Evolutionary conservation across 2,329 filamentous ascomycete species (phyloP), one percentile per base, ranked within the genome.

Genomic region (Cordyceps cicadae): DNA sequence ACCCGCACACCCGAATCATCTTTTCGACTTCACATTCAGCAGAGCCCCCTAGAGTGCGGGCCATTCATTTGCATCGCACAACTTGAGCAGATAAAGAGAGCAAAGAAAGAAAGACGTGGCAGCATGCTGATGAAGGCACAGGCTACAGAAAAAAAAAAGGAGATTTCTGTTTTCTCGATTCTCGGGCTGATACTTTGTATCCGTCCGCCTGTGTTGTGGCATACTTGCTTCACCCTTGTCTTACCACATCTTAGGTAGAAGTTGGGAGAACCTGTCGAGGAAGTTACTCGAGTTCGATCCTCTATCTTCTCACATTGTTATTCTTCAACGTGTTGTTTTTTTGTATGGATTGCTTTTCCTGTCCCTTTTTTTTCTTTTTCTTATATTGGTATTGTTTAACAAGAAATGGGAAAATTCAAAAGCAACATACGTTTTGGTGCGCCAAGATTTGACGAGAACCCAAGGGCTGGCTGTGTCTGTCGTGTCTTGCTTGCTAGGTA

Each of bases 321-420:
- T 37, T 37, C 34, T 37, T 37, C 34, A 12, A 37, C 34, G 5
- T 37, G 19, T 11, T 37, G 12, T 41, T 39, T 29, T 24, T n/a
- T 46, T 52, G 3, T 48, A 2, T 37, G 34, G 34, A 37, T 37
- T 37, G 34, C 34, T 56, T 24, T 19, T 32, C 37, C 6, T 49
- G 7, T 54, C 43, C 12, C 19, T 43, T 54, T 19, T 32, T 7
- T 14, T 50, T 45, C 50, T 46, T 39, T 49, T 49, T 49, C 29
- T 54, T 41, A 39, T 57, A 50, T 52, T 61, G 39, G 37, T 57
- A 56, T 61, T 61, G 52, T 61, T 49, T 60, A 49, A 60, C 48
- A n/a, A 51, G 17, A 43, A 49, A 54, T 49, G 43, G 54, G 29
- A 54, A 49, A 34, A 8, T 6, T 21, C 17, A 21, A 11, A 59